Conservation (phyloP, 1,284 basidiomycete species). For the Leccinum solheimii region DNA sequence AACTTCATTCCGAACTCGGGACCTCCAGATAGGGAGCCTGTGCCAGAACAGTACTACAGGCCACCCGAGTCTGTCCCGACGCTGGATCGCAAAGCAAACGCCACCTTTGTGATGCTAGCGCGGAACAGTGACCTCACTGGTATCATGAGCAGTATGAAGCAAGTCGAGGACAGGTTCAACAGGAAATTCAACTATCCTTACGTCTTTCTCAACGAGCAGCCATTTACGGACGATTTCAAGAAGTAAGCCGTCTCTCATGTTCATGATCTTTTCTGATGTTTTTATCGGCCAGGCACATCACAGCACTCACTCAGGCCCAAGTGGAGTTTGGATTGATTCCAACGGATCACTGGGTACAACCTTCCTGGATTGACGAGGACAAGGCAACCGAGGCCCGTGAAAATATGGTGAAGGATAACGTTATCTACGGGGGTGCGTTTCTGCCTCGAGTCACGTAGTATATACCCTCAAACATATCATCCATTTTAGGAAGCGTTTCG, state of each 20-base stretch:
- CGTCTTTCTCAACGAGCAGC: slow-evolving; percentile 83
- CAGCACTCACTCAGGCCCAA: slow-evolving; percentile 62
- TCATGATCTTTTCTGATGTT: slow-evolving; percentile 7
- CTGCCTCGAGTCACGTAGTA: not conserved
- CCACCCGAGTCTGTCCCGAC: slow-evolving; percentile 38
- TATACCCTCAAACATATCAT: not conserved
- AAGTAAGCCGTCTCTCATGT: slow-evolving; percentile 40
- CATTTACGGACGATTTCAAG: slow-evolving; percentile 79
- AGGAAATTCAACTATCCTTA: slow-evolving; percentile 84
- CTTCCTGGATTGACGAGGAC: slow-evolving; percentile 79
- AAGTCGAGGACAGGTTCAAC: slow-evolving; percentile 84
- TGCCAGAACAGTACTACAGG: slow-evolving; percentile 59
- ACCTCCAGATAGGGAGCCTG: slow-evolving; percentile 53
- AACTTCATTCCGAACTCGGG: slow-evolving; percentile 41
- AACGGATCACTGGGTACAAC: slow-evolving; percentile 82
- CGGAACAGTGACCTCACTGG: slow-evolving; percentile 80
- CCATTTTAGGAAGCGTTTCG: slow-evolving; percentile 59
- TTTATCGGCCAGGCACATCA: slow-evolving; percentile 52
- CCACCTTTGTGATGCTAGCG: slow-evolving; percentile 84
- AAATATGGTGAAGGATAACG: slow-evolving; percentile 75
- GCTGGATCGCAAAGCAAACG: slow-evolving; percentile 70
- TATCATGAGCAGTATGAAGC: slow-evolving; percentile 72
- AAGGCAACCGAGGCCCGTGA: slow-evolving; percentile 73
- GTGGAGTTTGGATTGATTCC: slow-evolving; percentile 85
- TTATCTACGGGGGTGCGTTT: slow-evolving; percentile 81